Evolutionary conservation across 495 filamentous ascomycete species (phyloP), one percentile per base, ranked within the genome.

Genomic region (Lepraria neglecta): DNA sequence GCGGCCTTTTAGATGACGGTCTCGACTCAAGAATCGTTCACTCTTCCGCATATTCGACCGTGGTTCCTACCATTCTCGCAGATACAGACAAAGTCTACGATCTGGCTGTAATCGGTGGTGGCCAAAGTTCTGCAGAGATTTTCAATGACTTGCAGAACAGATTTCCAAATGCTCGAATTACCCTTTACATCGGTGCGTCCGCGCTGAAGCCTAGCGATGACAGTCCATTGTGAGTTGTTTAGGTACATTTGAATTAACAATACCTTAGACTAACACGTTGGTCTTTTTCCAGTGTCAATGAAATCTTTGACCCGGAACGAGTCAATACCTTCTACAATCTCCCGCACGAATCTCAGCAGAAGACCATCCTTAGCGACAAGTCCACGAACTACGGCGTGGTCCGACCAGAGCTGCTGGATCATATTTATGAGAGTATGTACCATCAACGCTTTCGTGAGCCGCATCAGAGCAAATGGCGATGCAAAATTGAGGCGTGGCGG

Each of bases 311-410:
- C 72, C 92, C 92, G 4, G 82, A 85, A 45, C 85, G 84, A 30
- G 84, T 95, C 7, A 87, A 95, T 65, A 75, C 73, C 33, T 80
- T 95, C 66, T 96, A 84, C 74, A 72, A 78, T 54, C 83, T 85
- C 46, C 71, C 84, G 3, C 68, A 82, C 0, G 76, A 82, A 27
- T 79, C 85, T 61, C 87, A 91, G 51, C 72, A 77, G 48, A 75
- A 79, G 43, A 77, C 85, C 48, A 79, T 95, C 48, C 70, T 74
- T 4, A 80, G 81, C 24, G 86, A 92, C 64, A 82, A 83, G 48
- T 81, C 80, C 33, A 98, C 92, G 33, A 98, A 98, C 75, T 98
- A 98, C 73, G 86, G 89, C 48, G 94, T 97, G 6, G 92, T 98
- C 11, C 84, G 91, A 5, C 78, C 92, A 3, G 86, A 90, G 65